Percentiles rank a stretch among this genome's conserved stretches.
phyloP scores from a whole-genome alignment of 441 rosid species.

The Biscutella laevigata region DNA sequence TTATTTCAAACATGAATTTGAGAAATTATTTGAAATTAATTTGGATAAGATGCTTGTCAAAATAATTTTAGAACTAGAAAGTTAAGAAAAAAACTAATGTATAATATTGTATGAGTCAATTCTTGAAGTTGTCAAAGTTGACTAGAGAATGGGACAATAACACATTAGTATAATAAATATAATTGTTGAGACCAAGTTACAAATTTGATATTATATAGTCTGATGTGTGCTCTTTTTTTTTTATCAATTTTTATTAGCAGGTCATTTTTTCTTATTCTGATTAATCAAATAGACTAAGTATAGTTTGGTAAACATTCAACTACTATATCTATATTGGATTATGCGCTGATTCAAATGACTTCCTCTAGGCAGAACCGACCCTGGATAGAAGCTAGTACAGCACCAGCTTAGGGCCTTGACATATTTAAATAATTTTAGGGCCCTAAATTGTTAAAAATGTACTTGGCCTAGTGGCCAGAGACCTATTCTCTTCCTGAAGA shows the following conservation, averaged over 20 bases:
- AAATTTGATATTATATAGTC: not conserved
- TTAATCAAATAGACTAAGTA: not conserved
- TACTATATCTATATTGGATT: not conserved
- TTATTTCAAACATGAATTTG: too few relatives aligned
- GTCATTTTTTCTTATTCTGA: not conserved
- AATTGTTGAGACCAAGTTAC: not conserved
- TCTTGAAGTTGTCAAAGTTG: slow-evolving; percentile 19
- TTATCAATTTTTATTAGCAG: not conserved
- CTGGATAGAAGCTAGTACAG: too few relatives aligned
- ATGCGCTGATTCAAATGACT: not conserved
- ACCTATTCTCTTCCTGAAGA: too few relatives aligned
- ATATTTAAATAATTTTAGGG: too few relatives aligned
- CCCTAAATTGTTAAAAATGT: too few relatives aligned
- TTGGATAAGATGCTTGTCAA: too few relatives aligned
- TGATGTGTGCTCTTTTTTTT: not conserved
- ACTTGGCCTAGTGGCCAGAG: too few relatives aligned
- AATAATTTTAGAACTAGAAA: too few relatives aligned
- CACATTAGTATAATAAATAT: slow-evolving; percentile 1
- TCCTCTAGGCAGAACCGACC: not conserved
- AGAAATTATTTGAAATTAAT: too few relatives aligned
- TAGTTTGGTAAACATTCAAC: not conserved
- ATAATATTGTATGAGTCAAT: not conserved
- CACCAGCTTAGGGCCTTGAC: too few relatives aligned
- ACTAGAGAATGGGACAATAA: not conserved
- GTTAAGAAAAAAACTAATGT: not conserved